phyloP scores from a whole-genome alignment of 768 basidiomycete genomes.

The Xerocomus spinulosus region DNA sequence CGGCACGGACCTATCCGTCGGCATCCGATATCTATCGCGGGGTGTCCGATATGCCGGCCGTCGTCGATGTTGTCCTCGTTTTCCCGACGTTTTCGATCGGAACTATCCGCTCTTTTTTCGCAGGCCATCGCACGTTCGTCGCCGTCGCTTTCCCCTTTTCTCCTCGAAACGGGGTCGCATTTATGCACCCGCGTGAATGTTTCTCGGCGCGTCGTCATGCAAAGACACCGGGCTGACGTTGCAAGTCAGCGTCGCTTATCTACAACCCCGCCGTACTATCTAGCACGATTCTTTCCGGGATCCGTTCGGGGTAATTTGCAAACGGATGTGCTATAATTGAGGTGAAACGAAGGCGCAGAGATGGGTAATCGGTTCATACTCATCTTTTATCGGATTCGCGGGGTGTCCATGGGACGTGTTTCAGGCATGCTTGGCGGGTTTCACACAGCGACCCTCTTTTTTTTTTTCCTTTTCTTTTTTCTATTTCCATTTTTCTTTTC shows the following conservation, averaged over 20 bases:
- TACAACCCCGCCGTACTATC: neutral
- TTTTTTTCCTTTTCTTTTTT: slow-evolving; percentile 8
- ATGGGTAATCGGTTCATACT: neutral
- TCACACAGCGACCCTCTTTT: slow-evolving; percentile 11
- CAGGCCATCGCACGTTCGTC: neutral
- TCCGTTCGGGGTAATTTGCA: slow-evolving; percentile 19
- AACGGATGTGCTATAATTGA: slow-evolving; percentile 1
- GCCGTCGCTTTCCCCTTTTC: neutral
- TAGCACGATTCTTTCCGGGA: neutral
- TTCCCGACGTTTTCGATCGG: neutral
- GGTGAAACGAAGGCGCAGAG: slow-evolving; percentile 10
- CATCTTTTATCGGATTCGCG: slow-evolving; percentile 9
- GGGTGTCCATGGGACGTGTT: slow-evolving; percentile 8
- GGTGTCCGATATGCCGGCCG: too few species aligned
- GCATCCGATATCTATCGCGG: too few species aligned
- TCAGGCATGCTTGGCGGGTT: slow-evolving; percentile 13
- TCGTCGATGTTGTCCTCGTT: too few species aligned
- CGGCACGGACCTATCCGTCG: too few species aligned
- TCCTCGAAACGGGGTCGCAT: slow-evolving; percentile 6
- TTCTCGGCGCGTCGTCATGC: slow-evolving; percentile 2
- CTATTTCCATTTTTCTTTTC: slow-evolving; percentile 7
- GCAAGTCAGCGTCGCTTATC: slow-evolving; percentile 7
- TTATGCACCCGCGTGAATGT: neutral
- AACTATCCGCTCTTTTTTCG: neutral
- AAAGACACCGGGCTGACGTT: neutral